Conservation (phyloP, 2,329 filamentous ascomycete genomes). For the Fusarium multiceps region DNA sequence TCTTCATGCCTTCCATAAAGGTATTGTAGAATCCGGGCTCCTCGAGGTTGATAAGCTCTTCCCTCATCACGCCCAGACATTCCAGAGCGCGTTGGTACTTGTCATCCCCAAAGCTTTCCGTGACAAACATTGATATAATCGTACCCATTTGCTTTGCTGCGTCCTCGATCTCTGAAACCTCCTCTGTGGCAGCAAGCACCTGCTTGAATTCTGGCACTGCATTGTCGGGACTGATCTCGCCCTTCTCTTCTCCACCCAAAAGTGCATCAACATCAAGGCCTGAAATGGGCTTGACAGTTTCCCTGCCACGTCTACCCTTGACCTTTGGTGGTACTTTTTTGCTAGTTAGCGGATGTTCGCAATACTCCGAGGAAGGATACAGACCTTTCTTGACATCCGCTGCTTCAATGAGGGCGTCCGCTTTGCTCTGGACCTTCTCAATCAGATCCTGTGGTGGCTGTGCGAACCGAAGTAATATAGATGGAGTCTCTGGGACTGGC, state of each 20-base stretch:
- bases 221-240: slow-evolving; percentile 70
- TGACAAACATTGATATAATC: slow-evolving; percentile 77
- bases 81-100: slow-evolving; percentile 82
- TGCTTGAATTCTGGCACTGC: slow-evolving; percentile 93
- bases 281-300: slow-evolving; percentile 84
- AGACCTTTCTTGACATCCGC: slow-evolving; percentile 88
- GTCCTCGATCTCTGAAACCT: slow-evolving; percentile 71
- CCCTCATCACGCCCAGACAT: slow-evolving; percentile 79
- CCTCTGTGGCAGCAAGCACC: slow-evolving; percentile 70
- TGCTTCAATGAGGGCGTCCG: slow-evolving; percentile 73
- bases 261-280: slow-evolving; percentile 88
- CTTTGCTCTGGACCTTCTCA: slow-evolving; percentile 63
- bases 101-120: slow-evolving; percentile 77
- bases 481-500: slow-evolving; percentile 69
- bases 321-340: slow-evolving; percentile 78
- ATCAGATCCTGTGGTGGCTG: slow-evolving; percentile 76
- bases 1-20: slow-evolving; percentile 78
- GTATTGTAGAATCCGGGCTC: slow-evolving; percentile 81
- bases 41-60: slow-evolving; percentile 80
- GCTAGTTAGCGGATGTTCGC: slow-evolving; percentile 27
- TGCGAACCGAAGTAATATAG: slow-evolving; percentile 78
- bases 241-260: slow-evolving; percentile 67
- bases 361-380: slow-evolving; percentile 3
- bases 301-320: slow-evolving; percentile 76
- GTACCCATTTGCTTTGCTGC: slow-evolving; percentile 79